Evolutionary conservation across 192 early-diverging fungal genomes (phyloP).

Genomic region (Entophlyctis helioformis): DNA sequence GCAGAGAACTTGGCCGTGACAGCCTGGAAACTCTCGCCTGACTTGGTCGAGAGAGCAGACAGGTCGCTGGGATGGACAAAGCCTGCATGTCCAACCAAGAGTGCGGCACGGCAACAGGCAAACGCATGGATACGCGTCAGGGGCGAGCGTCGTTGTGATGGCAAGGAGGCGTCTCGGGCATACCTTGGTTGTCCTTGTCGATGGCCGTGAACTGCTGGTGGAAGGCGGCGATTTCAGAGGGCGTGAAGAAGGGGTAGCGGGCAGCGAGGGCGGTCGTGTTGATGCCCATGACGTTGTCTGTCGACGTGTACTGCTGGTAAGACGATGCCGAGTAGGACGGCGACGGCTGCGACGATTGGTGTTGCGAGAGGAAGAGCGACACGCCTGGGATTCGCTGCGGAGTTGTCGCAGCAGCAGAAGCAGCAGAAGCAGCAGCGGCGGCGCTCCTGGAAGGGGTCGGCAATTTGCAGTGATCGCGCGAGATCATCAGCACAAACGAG

Average conservation of each 20-base stretch:
- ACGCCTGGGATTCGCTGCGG: neutral
- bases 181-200: conserved; percentile 23
- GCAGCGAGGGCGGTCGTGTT: conserved; percentile 24
- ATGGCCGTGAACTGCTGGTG: conserved; percentile 29
- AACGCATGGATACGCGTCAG: no score
- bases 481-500: no score
- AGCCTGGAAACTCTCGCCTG: conserved; percentile 28
- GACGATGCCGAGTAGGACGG: neutral
- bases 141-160: no score
- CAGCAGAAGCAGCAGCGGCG: no score
- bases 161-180: no score
- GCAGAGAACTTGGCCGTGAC: conserved; percentile 24
- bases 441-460: neutral
- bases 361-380: neutral
- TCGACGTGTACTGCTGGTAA: conserved; percentile 1
- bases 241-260: conserved; percentile 32
- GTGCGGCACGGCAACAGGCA: neutral
- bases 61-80: conserved; percentile 30
- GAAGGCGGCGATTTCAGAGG: conserved; percentile 38
- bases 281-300: conserved; percentile 13
- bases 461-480: neutral
- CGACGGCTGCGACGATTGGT: conserved; percentile 5
- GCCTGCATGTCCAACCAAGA: conserved; percentile 2
- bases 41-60: conserved; percentile 31
- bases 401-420: conserved; percentile 3